Evolutionary conservation across 208 protist genomes (phyloP).

Genomic region (Trypanosoma theileri): DNA sequence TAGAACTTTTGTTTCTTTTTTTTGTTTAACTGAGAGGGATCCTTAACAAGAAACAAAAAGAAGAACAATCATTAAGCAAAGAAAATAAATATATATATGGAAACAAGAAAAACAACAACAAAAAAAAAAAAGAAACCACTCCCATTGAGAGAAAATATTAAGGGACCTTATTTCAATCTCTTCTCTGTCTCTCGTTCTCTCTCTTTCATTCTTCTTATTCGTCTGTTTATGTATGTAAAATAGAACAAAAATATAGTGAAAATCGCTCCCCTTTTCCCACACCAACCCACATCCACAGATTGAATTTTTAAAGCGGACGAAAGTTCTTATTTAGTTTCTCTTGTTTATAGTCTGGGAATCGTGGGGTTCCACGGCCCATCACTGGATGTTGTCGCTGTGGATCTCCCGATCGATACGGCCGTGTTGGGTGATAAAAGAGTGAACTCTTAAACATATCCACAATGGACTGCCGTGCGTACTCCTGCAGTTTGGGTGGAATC

Average conservation of each 20-base stretch:
- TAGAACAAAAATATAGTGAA: background rate
- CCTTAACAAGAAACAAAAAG: background rate
- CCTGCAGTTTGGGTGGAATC: slow-evolving; percentile 77
- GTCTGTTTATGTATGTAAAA: background rate
- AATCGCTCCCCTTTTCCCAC: background rate
- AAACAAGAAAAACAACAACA: slow-evolving; percentile 7
- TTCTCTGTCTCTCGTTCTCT: too few species aligned
- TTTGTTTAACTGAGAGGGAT: background rate
- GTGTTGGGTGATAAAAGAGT: slow-evolving; percentile 75
- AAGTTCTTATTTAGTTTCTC: slow-evolving; percentile 62
- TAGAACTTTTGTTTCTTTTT: slow-evolving; percentile 11
- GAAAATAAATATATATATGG: background rate
- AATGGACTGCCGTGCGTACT: slow-evolving; percentile 81
- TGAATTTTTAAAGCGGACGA: slow-evolving; percentile 44
- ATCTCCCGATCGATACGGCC: slow-evolving; percentile 58
- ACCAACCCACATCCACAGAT: background rate
- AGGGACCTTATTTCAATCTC: too few species aligned
- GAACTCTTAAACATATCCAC: slow-evolving; percentile 77
- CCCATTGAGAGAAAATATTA: background rate
- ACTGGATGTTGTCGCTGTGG: slow-evolving; percentile 69
- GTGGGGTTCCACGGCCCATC: slow-evolving; percentile 46
- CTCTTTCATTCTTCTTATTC: too few species aligned
- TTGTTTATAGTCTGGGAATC: slow-evolving; percentile 79
- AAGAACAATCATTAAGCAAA: background rate
- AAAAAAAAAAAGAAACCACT: background rate